A percentile compares a stretch with the other conserved stretches of the same genome.
phyloP scores from a whole-genome alignment of 2,329 filamentous ascomycete genomes.

The Calonectria hawksworthii region DNA sequence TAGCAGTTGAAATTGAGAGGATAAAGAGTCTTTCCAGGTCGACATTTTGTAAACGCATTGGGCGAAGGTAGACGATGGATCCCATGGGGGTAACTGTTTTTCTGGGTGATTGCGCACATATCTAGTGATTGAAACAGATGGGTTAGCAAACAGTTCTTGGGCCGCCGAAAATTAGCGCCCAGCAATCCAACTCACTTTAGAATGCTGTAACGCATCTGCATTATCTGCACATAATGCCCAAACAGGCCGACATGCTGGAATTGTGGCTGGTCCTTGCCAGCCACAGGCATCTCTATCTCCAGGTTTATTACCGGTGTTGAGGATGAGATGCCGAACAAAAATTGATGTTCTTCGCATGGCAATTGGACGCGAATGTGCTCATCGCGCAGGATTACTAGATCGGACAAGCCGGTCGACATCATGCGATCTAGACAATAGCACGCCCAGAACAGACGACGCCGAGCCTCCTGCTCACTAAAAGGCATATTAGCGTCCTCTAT shows the following conservation, averaged over 20 bases:
- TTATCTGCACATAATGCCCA: slow-evolving; percentile 19
- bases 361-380: slow-evolving; percentile 18
- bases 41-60: slow-evolving; percentile 18
- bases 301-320: slow-evolving; percentile 8
- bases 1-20: slow-evolving; percentile 13
- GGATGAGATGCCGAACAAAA: neutral
- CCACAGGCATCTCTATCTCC: neutral
- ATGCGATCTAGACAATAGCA: slow-evolving; percentile 23
- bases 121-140: neutral
- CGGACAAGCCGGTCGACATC: slow-evolving; percentile 16
- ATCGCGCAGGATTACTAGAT: neutral
- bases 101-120: slow-evolving; percentile 20
- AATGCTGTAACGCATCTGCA: slow-evolving; percentile 20
- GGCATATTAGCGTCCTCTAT: neutral
- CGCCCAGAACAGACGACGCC: slow-evolving; percentile 17
- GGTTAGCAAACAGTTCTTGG: neutral
- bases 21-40: slow-evolving; percentile 7
- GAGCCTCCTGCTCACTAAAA: slow-evolving; percentile 13
- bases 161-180: neutral
- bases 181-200: neutral
- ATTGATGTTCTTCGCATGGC: slow-evolving; percentile 20
- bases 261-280: neutral
- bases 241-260: slow-evolving; percentile 12
- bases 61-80: neutral
- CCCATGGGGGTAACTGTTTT: neutral